These are phyloP conservation scores for Asterophora parasitica DNA, from an alignment of 768 basidiomycete genomes.

Conservation along the genomic window DNA sequence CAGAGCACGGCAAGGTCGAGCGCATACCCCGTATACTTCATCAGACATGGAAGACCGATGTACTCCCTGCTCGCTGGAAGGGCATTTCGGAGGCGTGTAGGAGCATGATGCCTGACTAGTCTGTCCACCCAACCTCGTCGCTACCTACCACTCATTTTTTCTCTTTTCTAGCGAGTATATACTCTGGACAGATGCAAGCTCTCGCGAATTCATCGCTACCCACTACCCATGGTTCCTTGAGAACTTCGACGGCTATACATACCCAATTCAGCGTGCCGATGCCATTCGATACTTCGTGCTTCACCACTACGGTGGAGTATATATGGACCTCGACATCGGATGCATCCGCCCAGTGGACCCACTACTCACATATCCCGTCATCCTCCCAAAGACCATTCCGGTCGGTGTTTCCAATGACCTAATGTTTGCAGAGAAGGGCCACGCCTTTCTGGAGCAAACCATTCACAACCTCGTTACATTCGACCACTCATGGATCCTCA, in stretches of 20 bases:
- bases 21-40: conserved; percentile 90
- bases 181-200: conserved; percentile 92
- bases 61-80: conserved; percentile 78
- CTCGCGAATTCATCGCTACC: conserved; percentile 84
- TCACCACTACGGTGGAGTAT: conserved; percentile 91
- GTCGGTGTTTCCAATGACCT: conserved; percentile 98
- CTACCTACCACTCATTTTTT: conserved; percentile 7
- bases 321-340: conserved; percentile 95
- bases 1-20: conserved; percentile 59
- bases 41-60: conserved; percentile 97
- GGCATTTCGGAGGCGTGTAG: conserved; percentile 78
- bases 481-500: conserved; percentile 90
- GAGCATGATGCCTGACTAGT: conserved; percentile 96
- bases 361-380: conserved; percentile 78
- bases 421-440: conserved; percentile 82
- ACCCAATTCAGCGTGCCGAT: conserved; percentile 93
- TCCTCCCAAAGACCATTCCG: conserved; percentile 93
- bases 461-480: conserved; percentile 90
- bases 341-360: conserved; percentile 85
- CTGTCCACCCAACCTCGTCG: conserved; percentile 30
- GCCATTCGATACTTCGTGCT: conserved; percentile 98
- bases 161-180: conserved; percentile 73
- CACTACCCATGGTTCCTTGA: conserved; percentile 91
- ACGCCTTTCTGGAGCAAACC: conserved; percentile 88
- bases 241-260: conserved; percentile 89